These are phyloP conservation scores for Cordyceps tenuipes DNA, from an alignment of 2,329 filamentous ascomycete species.

Conservation along the genomic window DNA sequence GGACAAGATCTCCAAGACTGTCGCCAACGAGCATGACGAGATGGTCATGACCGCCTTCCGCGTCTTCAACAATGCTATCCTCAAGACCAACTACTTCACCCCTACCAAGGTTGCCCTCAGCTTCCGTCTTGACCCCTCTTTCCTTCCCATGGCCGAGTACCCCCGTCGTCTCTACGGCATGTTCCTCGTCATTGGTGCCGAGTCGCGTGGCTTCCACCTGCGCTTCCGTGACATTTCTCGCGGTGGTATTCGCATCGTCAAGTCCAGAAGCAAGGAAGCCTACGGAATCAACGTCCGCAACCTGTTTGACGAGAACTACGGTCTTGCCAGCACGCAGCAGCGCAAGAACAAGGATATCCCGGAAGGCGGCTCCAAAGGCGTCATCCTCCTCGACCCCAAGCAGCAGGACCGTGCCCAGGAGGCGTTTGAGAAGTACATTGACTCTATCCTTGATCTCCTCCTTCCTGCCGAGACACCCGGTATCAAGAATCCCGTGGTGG, in stretches of 20 bases:
- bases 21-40: constrained; percentile 87
- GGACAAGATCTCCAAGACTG: constrained; percentile 69
- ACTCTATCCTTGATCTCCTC: constrained; percentile 92
- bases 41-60: constrained; percentile 98
- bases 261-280: constrained; percentile 91
- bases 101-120: constrained; percentile 96
- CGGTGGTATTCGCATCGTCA: constrained; percentile 96
- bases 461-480: constrained; percentile 84
- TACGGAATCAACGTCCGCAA: constrained; percentile 95
- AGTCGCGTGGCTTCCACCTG: constrained; percentile 94
- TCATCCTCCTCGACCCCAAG: constrained; percentile 85
- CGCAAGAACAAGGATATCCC: constrained; percentile 99
- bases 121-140: constrained; percentile 84
- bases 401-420: constrained; percentile 89
- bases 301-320: constrained; percentile 98
- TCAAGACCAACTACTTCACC: constrained; percentile 97
- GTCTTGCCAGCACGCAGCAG: constrained; percentile 94
- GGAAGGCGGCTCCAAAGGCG: constrained; percentile 95
- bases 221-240: constrained; percentile 95
- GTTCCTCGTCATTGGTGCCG: constrained; percentile 96
- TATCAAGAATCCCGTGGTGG: constrained; percentile 98
- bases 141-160: constrained; percentile 88
- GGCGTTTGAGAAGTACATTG: constrained; percentile 99
- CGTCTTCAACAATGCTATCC: constrained; percentile 83
- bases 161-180: constrained; percentile 91